These are phyloP conservation scores for Pontederia paniculata DNA, from an alignment of 176 grass and related monocot species.

Conservation along the genomic window DNA sequence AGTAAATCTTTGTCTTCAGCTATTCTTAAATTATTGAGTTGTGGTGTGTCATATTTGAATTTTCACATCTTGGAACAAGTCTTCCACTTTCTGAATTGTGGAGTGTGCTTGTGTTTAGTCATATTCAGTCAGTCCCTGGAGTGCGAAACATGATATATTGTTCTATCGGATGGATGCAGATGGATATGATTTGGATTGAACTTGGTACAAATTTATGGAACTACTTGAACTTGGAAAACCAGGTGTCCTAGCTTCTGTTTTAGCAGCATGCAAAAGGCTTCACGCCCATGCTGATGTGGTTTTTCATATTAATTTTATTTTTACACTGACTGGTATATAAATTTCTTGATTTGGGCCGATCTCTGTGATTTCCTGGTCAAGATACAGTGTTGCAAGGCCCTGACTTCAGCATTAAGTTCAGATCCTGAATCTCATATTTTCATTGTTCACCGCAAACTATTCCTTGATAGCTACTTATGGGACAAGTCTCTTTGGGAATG, in stretches of 20 bases:
- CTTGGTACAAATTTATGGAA: slow-evolving; percentile 77
- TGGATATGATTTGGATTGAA: slow-evolving; percentile 78
- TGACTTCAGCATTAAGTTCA: slow-evolving; percentile 45
- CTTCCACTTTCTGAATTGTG: too few species aligned
- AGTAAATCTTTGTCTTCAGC: too few species aligned
- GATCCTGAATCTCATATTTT: slow-evolving; percentile 35
- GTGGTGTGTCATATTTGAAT: too few species aligned
- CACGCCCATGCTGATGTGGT: slow-evolving; percentile 65
- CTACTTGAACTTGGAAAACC: slow-evolving; percentile 70
- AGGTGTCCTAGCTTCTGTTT: slow-evolving; percentile 71
- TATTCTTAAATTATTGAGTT: too few species aligned
- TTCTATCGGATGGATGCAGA: slow-evolving; percentile 32
- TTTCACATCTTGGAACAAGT: too few species aligned
- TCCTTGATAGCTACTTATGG: slow-evolving; percentile 52
- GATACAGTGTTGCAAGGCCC: slow-evolving; percentile 64
- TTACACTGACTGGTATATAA: too few species aligned
- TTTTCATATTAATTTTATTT: slow-evolving; percentile 10
- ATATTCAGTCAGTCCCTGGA: slow-evolving; percentile 10
- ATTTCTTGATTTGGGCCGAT: not conserved
- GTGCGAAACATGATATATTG: slow-evolving; percentile 8
- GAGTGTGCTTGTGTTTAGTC: too few species aligned
- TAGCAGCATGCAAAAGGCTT: slow-evolving; percentile 64
- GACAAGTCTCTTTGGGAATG: slow-evolving; percentile 68
- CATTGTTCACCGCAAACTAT: slow-evolving; percentile 60
- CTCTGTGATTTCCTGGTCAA: slow-evolving; percentile 11